A percentile compares a stretch with the other conserved stretches of the same genome.
These are phyloP conservation scores for Calonectria leucothoes DNA, from an alignment of 2,329 filamentous ascomycete genomes.

Conservation along the genomic window DNA sequence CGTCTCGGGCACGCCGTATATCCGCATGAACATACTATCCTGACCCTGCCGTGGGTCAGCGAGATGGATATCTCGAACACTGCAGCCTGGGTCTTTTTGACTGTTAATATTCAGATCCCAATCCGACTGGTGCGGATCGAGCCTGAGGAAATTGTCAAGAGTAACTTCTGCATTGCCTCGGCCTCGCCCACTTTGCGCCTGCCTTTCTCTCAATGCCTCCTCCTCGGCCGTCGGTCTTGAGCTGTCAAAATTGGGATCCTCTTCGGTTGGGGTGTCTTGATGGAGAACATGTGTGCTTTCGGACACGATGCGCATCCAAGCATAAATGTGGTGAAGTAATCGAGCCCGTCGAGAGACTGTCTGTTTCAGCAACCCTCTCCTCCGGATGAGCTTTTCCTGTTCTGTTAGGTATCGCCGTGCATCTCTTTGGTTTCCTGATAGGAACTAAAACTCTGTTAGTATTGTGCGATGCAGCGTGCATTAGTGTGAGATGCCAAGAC, in stretches of 20 bases:
- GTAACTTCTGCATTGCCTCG: constrained; percentile 31
- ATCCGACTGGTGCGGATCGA: constrained; percentile 32
- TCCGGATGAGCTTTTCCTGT: constrained; percentile 36
- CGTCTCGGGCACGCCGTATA: constrained; percentile 37
- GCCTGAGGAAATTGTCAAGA: constrained; percentile 33
- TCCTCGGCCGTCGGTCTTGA: not conserved
- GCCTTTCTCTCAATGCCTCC: not conserved
- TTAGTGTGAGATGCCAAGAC: not conserved
- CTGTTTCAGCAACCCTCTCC: constrained; percentile 32
- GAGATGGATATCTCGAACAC: constrained; percentile 36
- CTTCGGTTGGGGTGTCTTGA: constrained; percentile 20
- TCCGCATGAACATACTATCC: constrained; percentile 40
- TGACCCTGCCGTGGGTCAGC: constrained; percentile 28
- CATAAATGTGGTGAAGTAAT: constrained; percentile 35
- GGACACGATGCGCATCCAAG: constrained; percentile 39
- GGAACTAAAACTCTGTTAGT: not conserved
- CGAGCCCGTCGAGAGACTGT: constrained; percentile 35
- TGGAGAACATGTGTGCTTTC: constrained; percentile 33
- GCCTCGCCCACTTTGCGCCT: not conserved
- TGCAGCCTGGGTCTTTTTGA: constrained; percentile 10
- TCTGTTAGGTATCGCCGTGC: constrained; percentile 34
- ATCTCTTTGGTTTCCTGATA: constrained; percentile 32
- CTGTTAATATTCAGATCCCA: constrained; percentile 10
- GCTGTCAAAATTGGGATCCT: not conserved
- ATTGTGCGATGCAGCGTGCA: accelerated